Evolutionary conservation across 495 filamentous ascomycete species (phyloP).

Genomic region (Penicillium tannophilum): DNA sequence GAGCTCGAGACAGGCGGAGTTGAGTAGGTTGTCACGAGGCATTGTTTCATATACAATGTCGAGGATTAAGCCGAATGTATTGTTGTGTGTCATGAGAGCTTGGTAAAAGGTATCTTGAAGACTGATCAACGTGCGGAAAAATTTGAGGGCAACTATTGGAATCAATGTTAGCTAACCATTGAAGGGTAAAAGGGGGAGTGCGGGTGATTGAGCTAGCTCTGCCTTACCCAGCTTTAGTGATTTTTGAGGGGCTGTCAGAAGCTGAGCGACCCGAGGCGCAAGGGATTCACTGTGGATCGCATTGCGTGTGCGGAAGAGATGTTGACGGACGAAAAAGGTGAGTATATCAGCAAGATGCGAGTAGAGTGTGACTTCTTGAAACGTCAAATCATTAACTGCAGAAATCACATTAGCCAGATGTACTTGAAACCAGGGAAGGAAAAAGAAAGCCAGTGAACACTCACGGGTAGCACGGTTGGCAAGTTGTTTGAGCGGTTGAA

Average conservation of each 20-base stretch:
- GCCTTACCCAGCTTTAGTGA: constrained; percentile 85
- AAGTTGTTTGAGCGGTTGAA: constrained; percentile 82
- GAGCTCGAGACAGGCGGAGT: constrained; percentile 93
- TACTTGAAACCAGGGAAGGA: not conserved
- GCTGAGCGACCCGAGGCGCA: constrained; percentile 76
- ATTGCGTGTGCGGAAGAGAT: constrained; percentile 81
- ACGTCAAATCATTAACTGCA: constrained; percentile 62
- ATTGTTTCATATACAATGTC: constrained; percentile 87
- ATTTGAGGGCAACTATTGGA: constrained; percentile 78
- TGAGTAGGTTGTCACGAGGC: constrained; percentile 93
- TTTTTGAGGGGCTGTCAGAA: constrained; percentile 85
- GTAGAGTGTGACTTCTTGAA: constrained; percentile 85
- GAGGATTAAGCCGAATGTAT: constrained; percentile 84
- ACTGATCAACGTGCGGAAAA: constrained; percentile 85
- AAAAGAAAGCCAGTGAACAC: constrained; percentile 22
- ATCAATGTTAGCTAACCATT: constrained; percentile 10
- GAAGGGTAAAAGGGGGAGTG: not conserved
- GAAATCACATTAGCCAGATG: constrained; percentile 15
- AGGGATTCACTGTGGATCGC: constrained; percentile 84
- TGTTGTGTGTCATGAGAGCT: constrained; percentile 80
- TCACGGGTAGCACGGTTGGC: constrained; percentile 64
- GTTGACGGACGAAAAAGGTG: constrained; percentile 90
- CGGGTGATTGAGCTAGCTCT: not conserved
- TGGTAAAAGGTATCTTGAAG: constrained; percentile 93
- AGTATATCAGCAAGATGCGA: constrained; percentile 92